phyloP scores from a whole-genome alignment of 78 protist genomes.

The Dictyostelium citrinum region DNA sequence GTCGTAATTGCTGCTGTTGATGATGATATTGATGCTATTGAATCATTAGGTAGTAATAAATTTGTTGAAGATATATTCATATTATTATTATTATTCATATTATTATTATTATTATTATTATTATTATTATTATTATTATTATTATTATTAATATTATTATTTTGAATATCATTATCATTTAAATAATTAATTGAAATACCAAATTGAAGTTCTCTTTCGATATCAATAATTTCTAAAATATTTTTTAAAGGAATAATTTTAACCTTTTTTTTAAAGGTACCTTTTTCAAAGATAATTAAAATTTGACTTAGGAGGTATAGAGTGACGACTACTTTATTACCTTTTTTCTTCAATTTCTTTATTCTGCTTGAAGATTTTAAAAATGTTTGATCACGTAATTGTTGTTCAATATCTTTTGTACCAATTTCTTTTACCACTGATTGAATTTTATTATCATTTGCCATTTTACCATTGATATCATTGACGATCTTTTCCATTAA shows the following conservation, averaged over 20 bases:
- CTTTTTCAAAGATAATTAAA: neutral
- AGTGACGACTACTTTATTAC: neutral
- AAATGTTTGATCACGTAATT: neutral
- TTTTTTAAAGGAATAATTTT: neutral
- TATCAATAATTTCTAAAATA: neutral
- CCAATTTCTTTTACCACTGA: neutral
- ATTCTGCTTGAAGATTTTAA: slow-evolving; percentile 8
- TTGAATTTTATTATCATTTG: slow-evolving; percentile 49
- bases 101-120: neutral
- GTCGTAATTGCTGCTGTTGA: neutral
- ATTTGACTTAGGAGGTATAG: neutral
- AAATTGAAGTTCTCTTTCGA: slow-evolving; percentile 30
- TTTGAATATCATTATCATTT: neutral
- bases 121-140: neutral
- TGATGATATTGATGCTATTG: neutral
- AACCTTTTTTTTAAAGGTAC: slow-evolving; percentile 1
- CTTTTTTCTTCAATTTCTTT: neutral
- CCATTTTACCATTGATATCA: slow-evolving; percentile 43
- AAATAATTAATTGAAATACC: slow-evolving; percentile 27
- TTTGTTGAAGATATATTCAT: neutral
- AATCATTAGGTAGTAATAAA: neutral
- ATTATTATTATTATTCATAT: neutral
- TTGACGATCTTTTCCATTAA: slow-evolving; percentile 56
- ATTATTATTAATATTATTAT: too few species aligned
- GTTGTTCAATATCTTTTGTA: slow-evolving; percentile 30